Conservation (phyloP, 176 grass and related monocot genomes). For the Musa troglodytarum region DNA sequence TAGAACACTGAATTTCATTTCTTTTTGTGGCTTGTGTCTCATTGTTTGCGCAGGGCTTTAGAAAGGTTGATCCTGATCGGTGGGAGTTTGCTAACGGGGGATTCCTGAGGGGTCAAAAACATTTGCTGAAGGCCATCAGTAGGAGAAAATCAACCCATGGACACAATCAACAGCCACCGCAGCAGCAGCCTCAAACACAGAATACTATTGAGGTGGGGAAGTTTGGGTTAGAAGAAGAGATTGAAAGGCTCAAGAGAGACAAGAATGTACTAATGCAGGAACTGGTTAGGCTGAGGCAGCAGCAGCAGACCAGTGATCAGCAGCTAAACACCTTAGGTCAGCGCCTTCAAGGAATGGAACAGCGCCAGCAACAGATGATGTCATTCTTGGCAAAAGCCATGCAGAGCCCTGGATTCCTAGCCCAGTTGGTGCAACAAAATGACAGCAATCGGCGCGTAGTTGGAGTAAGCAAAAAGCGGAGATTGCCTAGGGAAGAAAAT, state of each 20-base stretch:
- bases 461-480: constrained; percentile 51
- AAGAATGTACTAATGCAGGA: constrained; percentile 72
- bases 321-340: constrained; percentile 51
- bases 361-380: constrained; percentile 76
- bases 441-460: constrained; percentile 33
- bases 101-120: constrained; percentile 58
- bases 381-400: constrained; percentile 66
- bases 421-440: constrained; percentile 47
- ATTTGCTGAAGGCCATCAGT: constrained; percentile 35
- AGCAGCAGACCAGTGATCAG: constrained; percentile 54
- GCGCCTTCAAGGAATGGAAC: constrained; percentile 70
- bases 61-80: constrained; percentile 74
- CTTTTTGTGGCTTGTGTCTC: not conserved
- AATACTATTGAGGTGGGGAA: constrained; percentile 56
- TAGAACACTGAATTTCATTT: not conserved
- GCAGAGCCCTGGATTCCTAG: constrained; percentile 50
- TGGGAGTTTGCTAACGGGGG: constrained; percentile 92
- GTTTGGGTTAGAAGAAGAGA: constrained; percentile 63
- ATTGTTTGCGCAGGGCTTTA: constrained; percentile 58
- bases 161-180: constrained; percentile 18
- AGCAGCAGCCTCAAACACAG: constrained; percentile 31
- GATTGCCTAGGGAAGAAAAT: constrained; percentile 35
- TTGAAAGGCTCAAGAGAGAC: constrained; percentile 77
- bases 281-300: constrained; percentile 64
- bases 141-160: constrained; percentile 23